Percentiles rank a stretch among this genome's conserved stretches.
phyloP scores from a whole-genome alignment of 2,329 filamentous ascomycete species.

The Cercospora zeina region DNA sequence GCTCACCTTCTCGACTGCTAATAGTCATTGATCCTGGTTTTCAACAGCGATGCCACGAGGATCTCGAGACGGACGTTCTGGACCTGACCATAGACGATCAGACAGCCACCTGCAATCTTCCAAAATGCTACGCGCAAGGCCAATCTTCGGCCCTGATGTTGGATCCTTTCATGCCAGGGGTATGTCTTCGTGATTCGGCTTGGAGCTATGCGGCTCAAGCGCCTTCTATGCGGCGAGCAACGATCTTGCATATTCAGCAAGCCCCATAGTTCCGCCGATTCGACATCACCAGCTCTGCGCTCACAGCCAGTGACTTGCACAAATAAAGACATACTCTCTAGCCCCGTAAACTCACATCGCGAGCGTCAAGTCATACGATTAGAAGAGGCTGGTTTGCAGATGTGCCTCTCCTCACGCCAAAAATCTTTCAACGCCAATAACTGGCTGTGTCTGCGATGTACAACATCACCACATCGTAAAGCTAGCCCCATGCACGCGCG shows the following conservation, averaged over 20 bases:
- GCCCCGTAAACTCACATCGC: background rate
- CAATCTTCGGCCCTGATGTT: background rate
- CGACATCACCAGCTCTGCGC: background rate
- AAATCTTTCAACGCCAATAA: background rate
- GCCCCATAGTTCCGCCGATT: background rate
- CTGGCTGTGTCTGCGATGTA: background rate
- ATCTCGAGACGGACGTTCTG: background rate
- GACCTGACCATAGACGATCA: background rate
- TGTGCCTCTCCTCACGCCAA: background rate
- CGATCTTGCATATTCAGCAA: background rate
- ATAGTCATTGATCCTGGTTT: background rate
- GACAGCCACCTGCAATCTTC: background rate
- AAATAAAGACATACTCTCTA: background rate
- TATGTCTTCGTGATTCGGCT: background rate
- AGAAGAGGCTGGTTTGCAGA: background rate
- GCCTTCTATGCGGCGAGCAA: background rate
- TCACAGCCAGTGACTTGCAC: background rate
- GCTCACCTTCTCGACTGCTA: background rate
- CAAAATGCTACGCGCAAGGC: background rate
- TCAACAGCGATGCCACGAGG: background rate
- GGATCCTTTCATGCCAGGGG: background rate
- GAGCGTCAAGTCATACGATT: background rate
- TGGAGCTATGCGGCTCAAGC: background rate
- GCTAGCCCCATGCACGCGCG: background rate
- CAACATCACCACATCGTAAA: background rate